Percentiles rank a stretch among this genome's conserved stretches.
Conservation (phyloP, 139 green algal genomes). For the Chlamydomonas applanata region DNA sequence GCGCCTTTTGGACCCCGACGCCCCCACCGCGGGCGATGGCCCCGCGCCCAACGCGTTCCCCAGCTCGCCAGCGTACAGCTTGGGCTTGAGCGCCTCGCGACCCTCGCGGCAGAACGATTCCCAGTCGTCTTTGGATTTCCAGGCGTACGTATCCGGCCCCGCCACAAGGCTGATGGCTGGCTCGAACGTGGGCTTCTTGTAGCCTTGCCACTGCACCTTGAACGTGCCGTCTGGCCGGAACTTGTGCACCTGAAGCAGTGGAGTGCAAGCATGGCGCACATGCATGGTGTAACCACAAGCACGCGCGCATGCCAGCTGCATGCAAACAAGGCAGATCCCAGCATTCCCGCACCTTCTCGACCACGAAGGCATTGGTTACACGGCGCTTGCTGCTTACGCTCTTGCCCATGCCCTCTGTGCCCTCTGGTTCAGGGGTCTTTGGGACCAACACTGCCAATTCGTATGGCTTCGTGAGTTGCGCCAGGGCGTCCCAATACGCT, state of each 20-base stretch:
- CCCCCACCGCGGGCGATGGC: too few relatives aligned
- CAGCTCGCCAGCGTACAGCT: neutral
- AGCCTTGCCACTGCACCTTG: slow-evolving; percentile 10
- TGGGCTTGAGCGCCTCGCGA: neutral
- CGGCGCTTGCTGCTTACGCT: too few relatives aligned
- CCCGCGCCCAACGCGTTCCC: too few relatives aligned
- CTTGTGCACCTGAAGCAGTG: neutral
- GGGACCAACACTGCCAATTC: neutral
- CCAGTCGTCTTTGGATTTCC: neutral
- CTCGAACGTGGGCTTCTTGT: slow-evolving; percentile 6
- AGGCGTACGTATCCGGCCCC: neutral
- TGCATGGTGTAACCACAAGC: too few relatives aligned
- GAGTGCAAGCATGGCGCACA: too few relatives aligned
- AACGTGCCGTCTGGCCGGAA: slow-evolving; percentile 9
- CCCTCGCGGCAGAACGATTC: neutral
- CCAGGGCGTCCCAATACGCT: neutral
- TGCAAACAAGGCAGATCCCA: too few relatives aligned
- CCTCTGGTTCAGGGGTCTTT: neutral
- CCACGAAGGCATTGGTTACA: neutral
- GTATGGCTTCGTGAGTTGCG: neutral
- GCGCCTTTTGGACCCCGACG: too few relatives aligned
- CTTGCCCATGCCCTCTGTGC: neutral
- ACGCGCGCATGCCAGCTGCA: too few relatives aligned
- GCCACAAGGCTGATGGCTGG: neutral
- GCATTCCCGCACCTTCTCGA: neutral